These are phyloP conservation scores for Nicotiana obtusifolia DNA, from an alignment of 257 asterid genomes.

Conservation along the genomic window DNA sequence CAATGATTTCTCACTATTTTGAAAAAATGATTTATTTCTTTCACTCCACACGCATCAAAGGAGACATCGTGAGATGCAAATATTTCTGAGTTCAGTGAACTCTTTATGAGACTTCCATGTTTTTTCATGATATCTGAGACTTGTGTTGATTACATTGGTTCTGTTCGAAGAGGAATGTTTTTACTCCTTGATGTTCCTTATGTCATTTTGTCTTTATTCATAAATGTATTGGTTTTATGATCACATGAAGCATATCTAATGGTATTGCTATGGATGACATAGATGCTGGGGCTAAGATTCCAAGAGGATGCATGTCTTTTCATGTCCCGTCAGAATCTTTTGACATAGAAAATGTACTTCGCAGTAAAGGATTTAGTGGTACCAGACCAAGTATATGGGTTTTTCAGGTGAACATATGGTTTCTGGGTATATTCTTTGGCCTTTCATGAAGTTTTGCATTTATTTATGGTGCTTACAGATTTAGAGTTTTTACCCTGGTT, in stretches of 20 bases:
- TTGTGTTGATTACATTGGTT: not conserved
- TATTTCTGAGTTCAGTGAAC: not conserved
- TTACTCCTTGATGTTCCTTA: not conserved
- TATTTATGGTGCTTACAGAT: not conserved
- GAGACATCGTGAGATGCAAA: not conserved
- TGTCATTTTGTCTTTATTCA: constrained; percentile 9
- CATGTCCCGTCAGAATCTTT: constrained; percentile 61
- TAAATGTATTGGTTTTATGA: not conserved
- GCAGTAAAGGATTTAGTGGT: constrained; percentile 62
- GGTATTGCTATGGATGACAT: not conserved
- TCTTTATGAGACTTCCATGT: not conserved
- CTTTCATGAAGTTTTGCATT: constrained; percentile 1
- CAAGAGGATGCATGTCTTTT: constrained; percentile 57
- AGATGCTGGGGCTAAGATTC: constrained; percentile 74
- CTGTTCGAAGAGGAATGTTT: not conserved
- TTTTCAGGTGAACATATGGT: constrained; percentile 49
- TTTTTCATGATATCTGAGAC: not conserved
- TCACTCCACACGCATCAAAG: not conserved
- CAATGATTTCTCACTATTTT: not conserved
- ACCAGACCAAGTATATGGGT: constrained; percentile 75
- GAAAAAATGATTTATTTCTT: not conserved
- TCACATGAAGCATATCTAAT: constrained; percentile 9
- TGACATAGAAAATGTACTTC: constrained; percentile 46
- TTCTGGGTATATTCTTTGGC: not conserved
- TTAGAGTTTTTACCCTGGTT: not conserved